Base-by-base conservation (phyloP, 1,284 basidiomycete genomes). In the Xerocomus amazonicus region DNA sequence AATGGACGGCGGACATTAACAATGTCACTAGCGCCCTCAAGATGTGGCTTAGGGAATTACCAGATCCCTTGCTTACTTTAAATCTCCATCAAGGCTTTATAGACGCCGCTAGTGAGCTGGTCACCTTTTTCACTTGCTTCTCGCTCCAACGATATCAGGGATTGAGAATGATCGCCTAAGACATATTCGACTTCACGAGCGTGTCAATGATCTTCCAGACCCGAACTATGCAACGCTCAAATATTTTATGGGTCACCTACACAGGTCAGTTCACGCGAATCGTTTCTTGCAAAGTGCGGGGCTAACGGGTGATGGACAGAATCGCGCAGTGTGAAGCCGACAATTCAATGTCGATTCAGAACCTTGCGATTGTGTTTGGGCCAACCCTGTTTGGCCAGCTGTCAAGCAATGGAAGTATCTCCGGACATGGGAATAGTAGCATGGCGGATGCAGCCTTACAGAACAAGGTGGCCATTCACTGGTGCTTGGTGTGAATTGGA, bases 151-250 rank as follows among this genome's bases (percentile, higher is more conserved):
- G 10, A 34, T 51, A 26, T 6, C 65, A 95, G 93, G 87, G 65
- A 91, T 93, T 58, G 94, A 97, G 46, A 95, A 96, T 62, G 92
- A 96, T 59, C 81, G 95, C 47, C 72, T 97, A 57, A 81, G 95
- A 55, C 95, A 98, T 63, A 97, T 98, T 57, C 81, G 94, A 44
- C 73, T 99, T 51, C 96, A 99, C 62, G 96, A 99, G 67, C 84
- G 91, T 46, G 95, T 99, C 43, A 99, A 99, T 65, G 95, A 97
- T 59, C 77, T 99, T 45, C 97, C 96, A 4, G 96, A 99, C 71
- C 83, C 97, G 12, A 97, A 99, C 70, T 99, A 99, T 64, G 92
- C 97, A 1, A 97, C 96, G 2, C 77, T 99, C 47, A 98, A 98
- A 68, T 97, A 82, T 69, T 88, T 99, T 65, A 81, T 99, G 79